Base-by-base conservation (phyloP, 2,329 filamentous ascomycete genomes). In the Xylariaceae sp. region DNA sequence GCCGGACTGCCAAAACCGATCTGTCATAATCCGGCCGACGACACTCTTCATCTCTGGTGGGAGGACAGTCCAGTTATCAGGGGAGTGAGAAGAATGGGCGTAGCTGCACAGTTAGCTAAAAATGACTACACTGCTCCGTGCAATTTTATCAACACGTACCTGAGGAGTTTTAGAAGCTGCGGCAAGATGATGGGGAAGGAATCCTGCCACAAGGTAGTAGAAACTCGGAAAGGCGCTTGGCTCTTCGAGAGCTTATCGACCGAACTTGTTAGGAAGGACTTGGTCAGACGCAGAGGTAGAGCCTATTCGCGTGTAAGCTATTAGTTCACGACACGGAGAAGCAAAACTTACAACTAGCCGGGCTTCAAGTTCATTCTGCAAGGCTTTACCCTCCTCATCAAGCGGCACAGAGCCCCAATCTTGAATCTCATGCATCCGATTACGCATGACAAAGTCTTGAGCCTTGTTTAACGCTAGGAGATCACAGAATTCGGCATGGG, bases 1-100 rank as follows among this genome's bases (percentile, higher is more conserved):
- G 8, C 94, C 94, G 5, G 92, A 91, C 78, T 99, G 94, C 94
- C 94, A 99, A 73, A 99, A 99, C 23, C 94, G 84, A 74, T 99
- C 94, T 11, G 92, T 96, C 18, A 99, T 77, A 17, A 97, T 91
- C 18, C 90, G 84, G 49, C 86, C 83, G 45, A 97, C 89, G 55
- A 96, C 85, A 4, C 82, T 77, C 60, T 87, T 87, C 79, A 95
- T 88, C 48, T 95, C 90, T 9, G 78, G 73, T 1, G 92, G 88
- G 13, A 96, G 76, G 37, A 87, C 83, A 8, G 82, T 79, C 93
- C 94, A 99, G 70, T 92, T 95, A 17, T 83, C 79, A 1, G 90
- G 84, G 67, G 96, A 92, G 71, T 96, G 92, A 63, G 95, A 92
- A 1, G 91, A 90, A 75, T 97, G 93, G 0, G 93, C 92, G 72